These are phyloP conservation scores for Trifolium fragiferum DNA, from an alignment of 306 rosid species.

Conservation along the genomic window DNA sequence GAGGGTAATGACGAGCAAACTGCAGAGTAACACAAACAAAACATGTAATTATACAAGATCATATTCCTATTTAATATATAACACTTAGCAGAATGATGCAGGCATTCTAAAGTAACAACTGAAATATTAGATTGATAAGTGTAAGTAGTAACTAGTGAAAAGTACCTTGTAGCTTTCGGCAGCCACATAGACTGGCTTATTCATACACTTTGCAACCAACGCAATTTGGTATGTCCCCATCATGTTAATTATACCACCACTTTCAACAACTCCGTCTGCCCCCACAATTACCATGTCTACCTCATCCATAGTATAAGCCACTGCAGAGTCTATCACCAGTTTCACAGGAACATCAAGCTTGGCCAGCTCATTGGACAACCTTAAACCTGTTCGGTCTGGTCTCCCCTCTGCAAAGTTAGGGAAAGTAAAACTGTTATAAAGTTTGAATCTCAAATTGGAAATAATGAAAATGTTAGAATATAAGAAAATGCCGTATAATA, in stretches of 20 bases:
- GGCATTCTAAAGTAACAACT: conserved; percentile 1
- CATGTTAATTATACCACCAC: conserved; percentile 97
- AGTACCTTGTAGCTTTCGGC: conserved; percentile 97
- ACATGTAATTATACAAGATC: conserved; percentile 28
- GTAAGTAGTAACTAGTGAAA: conserved; percentile 5
- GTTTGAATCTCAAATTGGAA: neutral
- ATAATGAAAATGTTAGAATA: neutral
- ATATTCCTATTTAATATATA: conserved; percentile 11
- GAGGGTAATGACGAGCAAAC: conserved; percentile 96
- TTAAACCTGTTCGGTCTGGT: conserved; percentile 84
- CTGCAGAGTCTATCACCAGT: conserved; percentile 95
- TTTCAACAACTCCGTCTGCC: conserved; percentile 97
- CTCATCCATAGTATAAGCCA: conserved; percentile 94
- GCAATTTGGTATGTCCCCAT: conserved; percentile 98
- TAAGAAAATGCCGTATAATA: neutral
- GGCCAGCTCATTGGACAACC: conserved; percentile 77
- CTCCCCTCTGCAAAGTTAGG: conserved; percentile 82
- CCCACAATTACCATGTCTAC: conserved; percentile 97
- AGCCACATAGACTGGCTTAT: conserved; percentile 90
- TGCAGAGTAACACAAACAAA: conserved; percentile 48
- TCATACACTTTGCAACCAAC: conserved; percentile 85
- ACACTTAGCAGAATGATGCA: conserved; percentile 21
- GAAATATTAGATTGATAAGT: conserved; percentile 17
- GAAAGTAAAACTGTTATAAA: neutral
- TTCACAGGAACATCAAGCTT: conserved; percentile 91